Base-by-base conservation (phyloP, 2,329 filamentous ascomycete genomes). In the Cladosporium austrohemisphaericum region DNA sequence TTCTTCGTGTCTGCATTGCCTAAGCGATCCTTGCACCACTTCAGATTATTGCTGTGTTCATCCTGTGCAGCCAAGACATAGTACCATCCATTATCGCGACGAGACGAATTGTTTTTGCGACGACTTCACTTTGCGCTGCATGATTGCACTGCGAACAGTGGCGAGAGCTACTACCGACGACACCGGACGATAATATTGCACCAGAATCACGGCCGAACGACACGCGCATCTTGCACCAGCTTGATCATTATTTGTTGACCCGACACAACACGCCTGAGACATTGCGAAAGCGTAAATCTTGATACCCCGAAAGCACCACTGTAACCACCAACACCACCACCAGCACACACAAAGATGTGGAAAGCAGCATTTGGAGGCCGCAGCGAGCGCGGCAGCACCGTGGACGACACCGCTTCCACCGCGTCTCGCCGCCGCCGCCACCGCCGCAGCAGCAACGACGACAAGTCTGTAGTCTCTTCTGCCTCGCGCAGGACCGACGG, bases 301-400 rank as follows among this genome's bases (percentile, higher is more conserved):
- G 22, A 25, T 22, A 41, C 18, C 35, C 37, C 7, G 33, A 28
- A 49, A n/a, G n/a, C n/a, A n/a, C n/a, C n/a, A n/a, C n/a, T n/a
- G n/a, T n/a, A n/a, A n/a, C n/a, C n/a, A n/a, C n/a, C n/a, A n/a
- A 37, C 16, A 25, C 29, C 31, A 49, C 25, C 14, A 19, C 23
- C n/a, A 32, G 16, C 23, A 37, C 25, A 18, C 28, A 19, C 23
- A 4, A 28, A 36, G 7, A 65, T 65, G 63, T 65, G 62, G 62
- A 65, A 64, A 55, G 61, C 63, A 32, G 61, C 62, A n/a, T 65
- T 65, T 47, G 57, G 54, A 36, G 62, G 63, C 40, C 62, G 62
- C 50, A 64, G 61, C 50, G 63, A 64, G 49, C 57, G 55, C 33
- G 57, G 59, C 52, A 43, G 49, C 49, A 31, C 44, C 16, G 26